Conservation (phyloP, 495 filamentous ascomycete genomes). For the Astrocystis sublimbata region DNA sequence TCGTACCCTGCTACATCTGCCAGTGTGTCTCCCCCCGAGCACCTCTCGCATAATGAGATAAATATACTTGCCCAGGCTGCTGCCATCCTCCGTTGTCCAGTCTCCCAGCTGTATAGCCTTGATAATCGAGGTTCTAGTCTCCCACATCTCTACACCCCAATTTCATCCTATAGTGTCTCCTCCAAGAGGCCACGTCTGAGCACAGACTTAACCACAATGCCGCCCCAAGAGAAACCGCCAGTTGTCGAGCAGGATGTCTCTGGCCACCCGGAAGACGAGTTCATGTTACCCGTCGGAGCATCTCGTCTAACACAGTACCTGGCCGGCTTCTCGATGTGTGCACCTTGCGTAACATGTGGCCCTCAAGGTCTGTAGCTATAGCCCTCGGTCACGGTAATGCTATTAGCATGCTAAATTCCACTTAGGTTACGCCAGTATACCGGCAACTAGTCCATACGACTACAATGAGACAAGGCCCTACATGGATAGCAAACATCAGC, state of each 20-base stretch:
- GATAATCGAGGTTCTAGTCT: slow-evolving; percentile 30
- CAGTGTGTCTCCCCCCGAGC: slow-evolving; percentile 31
- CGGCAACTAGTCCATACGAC: slow-evolving; percentile 34
- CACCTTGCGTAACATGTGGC: slow-evolving; percentile 42
- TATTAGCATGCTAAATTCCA: slow-evolving; percentile 27
- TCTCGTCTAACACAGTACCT: slow-evolving; percentile 41
- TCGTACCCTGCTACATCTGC: slow-evolving; percentile 32
- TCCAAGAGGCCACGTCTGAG: slow-evolving; percentile 41
- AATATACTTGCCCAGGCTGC: slow-evolving; percentile 44
- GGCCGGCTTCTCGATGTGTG: slow-evolving; percentile 40
- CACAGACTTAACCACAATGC: slow-evolving; percentile 26
- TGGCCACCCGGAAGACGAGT: slow-evolving; percentile 25
- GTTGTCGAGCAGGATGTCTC: slow-evolving; percentile 27
- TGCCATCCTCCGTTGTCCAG: slow-evolving; percentile 30
- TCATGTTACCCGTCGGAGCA: slow-evolving; percentile 34
- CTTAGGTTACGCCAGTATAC: slow-evolving; percentile 35
- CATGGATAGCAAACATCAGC: slow-evolving; percentile 30
- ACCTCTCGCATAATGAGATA: slow-evolving; percentile 36
- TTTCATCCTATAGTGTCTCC: slow-evolving; percentile 23
- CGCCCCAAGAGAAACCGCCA: slow-evolving; percentile 43
- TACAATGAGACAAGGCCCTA: slow-evolving; percentile 34
- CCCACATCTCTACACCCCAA: slow-evolving; percentile 24
- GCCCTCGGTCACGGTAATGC: slow-evolving; percentile 10
- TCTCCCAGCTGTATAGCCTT: slow-evolving; percentile 31
- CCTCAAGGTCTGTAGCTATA: slow-evolving; percentile 34